phyloP scores from a whole-genome alignment of 352 stramenopile species.

The Phytophthora meadii region DNA sequence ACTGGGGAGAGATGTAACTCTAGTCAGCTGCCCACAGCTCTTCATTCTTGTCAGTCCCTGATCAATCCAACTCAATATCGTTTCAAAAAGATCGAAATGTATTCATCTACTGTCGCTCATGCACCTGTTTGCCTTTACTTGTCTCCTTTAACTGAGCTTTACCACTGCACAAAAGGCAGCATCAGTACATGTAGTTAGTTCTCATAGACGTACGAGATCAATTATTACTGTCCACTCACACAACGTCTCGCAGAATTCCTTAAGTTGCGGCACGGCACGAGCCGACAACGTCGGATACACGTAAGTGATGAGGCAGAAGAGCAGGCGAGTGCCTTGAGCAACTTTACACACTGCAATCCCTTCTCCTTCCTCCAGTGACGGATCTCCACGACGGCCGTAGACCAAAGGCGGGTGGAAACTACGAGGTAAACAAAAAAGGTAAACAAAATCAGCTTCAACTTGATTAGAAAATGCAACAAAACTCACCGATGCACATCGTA shows the following conservation, averaged over 20 bases:
- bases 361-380: slow-evolving; percentile 68
- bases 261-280: slow-evolving; percentile 76
- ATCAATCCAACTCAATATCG: too few relatives aligned
- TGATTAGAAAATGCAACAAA: background rate
- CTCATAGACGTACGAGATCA: background rate
- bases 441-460: slow-evolving; percentile 12
- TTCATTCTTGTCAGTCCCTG: background rate
- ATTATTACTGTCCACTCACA: slow-evolving; percentile 1
- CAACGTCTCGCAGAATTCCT: slow-evolving; percentile 76
- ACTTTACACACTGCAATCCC: slow-evolving; percentile 77
- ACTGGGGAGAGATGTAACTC: slow-evolving; percentile 86
- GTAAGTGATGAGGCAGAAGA: slow-evolving; percentile 87
- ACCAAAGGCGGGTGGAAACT: slow-evolving; percentile 83
- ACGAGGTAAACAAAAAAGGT: slow-evolving; percentile 7
- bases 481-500: slow-evolving; percentile 81
- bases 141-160: slow-evolving; percentile 14
- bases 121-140: too few relatives aligned
- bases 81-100: too few relatives aligned
- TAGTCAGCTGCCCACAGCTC: background rate
- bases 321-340: slow-evolving; percentile 45
- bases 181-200: background rate
- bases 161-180: slow-evolving; percentile 5
- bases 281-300: slow-evolving; percentile 81
- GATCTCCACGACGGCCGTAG: slow-evolving; percentile 76
- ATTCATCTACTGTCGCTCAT: too few relatives aligned